These are phyloP conservation scores for Mariannaea elegans DNA, from an alignment of 2,329 filamentous ascomycete genomes.

Conservation along the genomic window DNA sequence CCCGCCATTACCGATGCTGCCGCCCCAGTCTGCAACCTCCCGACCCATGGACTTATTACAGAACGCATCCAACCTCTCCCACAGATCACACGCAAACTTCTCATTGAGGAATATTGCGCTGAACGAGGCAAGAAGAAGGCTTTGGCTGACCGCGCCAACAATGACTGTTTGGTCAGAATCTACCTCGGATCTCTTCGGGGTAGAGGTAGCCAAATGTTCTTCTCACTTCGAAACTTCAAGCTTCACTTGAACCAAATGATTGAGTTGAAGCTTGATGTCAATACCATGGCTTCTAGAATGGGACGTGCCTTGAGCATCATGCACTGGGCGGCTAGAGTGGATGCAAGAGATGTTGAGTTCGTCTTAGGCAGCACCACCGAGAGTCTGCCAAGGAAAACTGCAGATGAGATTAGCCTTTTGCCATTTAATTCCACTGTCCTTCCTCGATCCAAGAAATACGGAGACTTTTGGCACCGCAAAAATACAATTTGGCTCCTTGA, in stretches of 20 bases:
- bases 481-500: conserved; percentile 43
- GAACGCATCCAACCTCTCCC: conserved; percentile 41
- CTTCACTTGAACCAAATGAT: conserved; percentile 44
- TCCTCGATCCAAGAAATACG: background rate
- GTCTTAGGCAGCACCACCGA: conserved; percentile 37
- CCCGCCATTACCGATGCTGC: conserved; percentile 18
- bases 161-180: conserved; percentile 32
- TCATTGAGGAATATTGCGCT: conserved; percentile 35
- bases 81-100: conserved; percentile 16
- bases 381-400: background rate
- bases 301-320: conserved; percentile 41
- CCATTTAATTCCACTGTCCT: background rate
- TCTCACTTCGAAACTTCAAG: conserved; percentile 44
- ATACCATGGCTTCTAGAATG: conserved; percentile 33
- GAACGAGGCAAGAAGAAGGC: conserved; percentile 11
- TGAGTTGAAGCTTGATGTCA: conserved; percentile 33
- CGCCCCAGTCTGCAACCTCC: conserved; percentile 18
- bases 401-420: background rate
- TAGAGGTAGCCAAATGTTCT: conserved; percentile 22
- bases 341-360: conserved; percentile 46
- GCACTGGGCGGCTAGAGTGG: conserved; percentile 43
- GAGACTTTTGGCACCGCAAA: conserved; percentile 21
- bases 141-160: conserved; percentile 24
- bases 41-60: conserved; percentile 29
- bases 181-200: conserved; percentile 30